phyloP scores from a whole-genome alignment of 1,284 basidiomycete species.

The Kwoniella shivajii region DNA sequence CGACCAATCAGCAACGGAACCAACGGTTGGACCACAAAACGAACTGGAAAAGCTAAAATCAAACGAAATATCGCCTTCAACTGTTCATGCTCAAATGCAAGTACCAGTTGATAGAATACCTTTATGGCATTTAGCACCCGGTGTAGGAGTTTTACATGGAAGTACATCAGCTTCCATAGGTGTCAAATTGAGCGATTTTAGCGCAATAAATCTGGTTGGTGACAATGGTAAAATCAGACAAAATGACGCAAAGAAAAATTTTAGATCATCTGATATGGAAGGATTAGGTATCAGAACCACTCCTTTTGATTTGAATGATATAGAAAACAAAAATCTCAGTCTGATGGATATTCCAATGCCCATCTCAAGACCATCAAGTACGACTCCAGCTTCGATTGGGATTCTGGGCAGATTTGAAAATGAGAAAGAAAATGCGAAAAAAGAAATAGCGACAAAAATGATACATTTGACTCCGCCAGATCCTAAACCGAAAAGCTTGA shows the following conservation, averaged over 20 bases:
- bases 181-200: slow-evolving; percentile 39
- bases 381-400: slow-evolving; percentile 1
- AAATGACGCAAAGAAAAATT: slow-evolving; percentile 1
- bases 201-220: slow-evolving; percentile 32
- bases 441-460: not conserved
- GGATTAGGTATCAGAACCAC: slow-evolving; percentile 14
- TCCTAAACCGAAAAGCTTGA: not conserved
- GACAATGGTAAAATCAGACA: not conserved
- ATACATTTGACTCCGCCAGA: slow-evolving; percentile 26
- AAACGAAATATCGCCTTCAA: not conserved
- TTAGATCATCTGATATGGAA: slow-evolving; percentile 4
- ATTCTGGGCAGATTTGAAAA: not conserved
- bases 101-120: slow-evolving; percentile 31
- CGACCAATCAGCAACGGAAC: not conserved
- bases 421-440: no score
- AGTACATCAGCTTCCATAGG: slow-evolving; percentile 35
- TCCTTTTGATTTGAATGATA: slow-evolving; percentile 1
- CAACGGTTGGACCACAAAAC: not conserved
- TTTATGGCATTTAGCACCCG: slow-evolving; percentile 41
- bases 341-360: slow-evolving; percentile 8
- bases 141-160: slow-evolving; percentile 35
- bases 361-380: slow-evolving; percentile 19
- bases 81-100: not conserved
- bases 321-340: not conserved
- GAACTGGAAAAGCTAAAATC: not conserved